Percentiles rank a stretch among this genome's conserved stretches.
phyloP scores from a whole-genome alignment of 176 grass and related monocot genomes.

The Stipa capillata region DNA sequence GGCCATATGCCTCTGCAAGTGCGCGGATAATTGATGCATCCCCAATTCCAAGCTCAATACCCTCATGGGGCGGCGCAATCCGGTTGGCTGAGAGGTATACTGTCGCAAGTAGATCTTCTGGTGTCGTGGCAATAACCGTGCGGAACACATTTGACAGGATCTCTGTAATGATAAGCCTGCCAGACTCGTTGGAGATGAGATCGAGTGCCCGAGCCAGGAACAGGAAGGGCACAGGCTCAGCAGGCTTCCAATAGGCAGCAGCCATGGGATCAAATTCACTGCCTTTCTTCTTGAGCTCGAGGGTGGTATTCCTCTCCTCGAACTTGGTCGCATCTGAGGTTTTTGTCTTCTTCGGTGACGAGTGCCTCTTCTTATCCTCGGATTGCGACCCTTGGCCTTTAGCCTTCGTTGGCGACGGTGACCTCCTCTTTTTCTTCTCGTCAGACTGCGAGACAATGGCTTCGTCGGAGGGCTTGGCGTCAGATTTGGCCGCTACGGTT shows the following conservation, averaged over 20 bases:
- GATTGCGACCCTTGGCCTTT: constrained; percentile 7
- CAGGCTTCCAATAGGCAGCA: constrained; percentile 68
- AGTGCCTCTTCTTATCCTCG: constrained; percentile 16
- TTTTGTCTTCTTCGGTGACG: constrained; percentile 26
- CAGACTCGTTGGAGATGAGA: constrained; percentile 86
- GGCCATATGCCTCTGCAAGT: constrained; percentile 86
- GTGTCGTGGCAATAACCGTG: constrained; percentile 73
- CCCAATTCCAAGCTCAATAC: constrained; percentile 90
- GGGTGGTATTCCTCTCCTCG: constrained; percentile 30
- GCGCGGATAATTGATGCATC: constrained; percentile 84
- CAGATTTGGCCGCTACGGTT: constrained; percentile 51
- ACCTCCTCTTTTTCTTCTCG: neutral
- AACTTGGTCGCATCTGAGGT: constrained; percentile 1
- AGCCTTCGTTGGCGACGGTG: constrained; percentile 2
- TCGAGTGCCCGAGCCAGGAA: constrained; percentile 81
- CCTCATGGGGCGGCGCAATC: constrained; percentile 88
- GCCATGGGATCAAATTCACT: constrained; percentile 59
- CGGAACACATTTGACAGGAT: constrained; percentile 90
- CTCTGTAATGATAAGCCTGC: constrained; percentile 75
- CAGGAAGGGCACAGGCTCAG: constrained; percentile 74
- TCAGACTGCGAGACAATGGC: neutral
- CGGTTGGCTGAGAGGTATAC: constrained; percentile 89
- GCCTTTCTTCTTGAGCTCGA: constrained; percentile 83
- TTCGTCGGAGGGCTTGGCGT: constrained; percentile 19
- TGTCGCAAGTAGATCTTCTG: constrained; percentile 68